Evolutionary conservation across 1,284 basidiomycete genomes (phyloP), one percentile per base, ranked within the genome.

Genomic region (Papiliotrema flavescens): DNA sequence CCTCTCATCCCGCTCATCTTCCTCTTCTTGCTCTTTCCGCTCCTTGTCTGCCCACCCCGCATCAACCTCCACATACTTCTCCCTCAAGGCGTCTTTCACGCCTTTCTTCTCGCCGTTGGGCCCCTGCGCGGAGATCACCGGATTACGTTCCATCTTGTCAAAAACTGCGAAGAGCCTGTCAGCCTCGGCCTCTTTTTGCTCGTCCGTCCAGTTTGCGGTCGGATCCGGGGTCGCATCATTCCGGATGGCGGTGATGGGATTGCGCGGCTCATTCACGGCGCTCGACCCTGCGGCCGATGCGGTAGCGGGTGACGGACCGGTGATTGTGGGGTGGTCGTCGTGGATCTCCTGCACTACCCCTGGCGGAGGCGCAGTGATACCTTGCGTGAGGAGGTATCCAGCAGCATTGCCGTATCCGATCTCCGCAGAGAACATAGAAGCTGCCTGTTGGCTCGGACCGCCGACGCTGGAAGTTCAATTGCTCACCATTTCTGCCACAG

Each of bases 341-440:
- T 34, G 52, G 22, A 82, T 78, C 23, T 78, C 73, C 3, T 78
- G 76, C 3, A 79, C 75, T 17, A 74, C 76, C 4, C 69, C 76
- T 7, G 68, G 60, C 4, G 73, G 73, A 0, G 85, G 83, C 49
- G 79, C 83, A 62, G 88, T 80, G 60, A 95, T 81, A 14, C 90
- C 90, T 68, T 90, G 91, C 66, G 89, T 85, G 78, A 91, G 93
- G 26, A 97, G 80, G 78, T 90, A 88, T 1, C 93, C 93, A 0
- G 91, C 90, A 32, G 92, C 90, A 66, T 92, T 92, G 22, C 93
- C 93, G 62, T 96, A 95, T 3, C 92, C 92, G 46, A 94, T 83
- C 50, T 88, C 84, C 5, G 84, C 80, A 7, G 84, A 84, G 8
- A 95, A 78, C 0, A 79, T 81, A 15, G 81, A 79, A 20, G 86